A percentile compares a stretch with the other conserved stretches of the same genome.
These are phyloP conservation scores for Gilbertella persicaria DNA, from an alignment of 371 early-diverging fungal genomes.

Conservation along the genomic window DNA sequence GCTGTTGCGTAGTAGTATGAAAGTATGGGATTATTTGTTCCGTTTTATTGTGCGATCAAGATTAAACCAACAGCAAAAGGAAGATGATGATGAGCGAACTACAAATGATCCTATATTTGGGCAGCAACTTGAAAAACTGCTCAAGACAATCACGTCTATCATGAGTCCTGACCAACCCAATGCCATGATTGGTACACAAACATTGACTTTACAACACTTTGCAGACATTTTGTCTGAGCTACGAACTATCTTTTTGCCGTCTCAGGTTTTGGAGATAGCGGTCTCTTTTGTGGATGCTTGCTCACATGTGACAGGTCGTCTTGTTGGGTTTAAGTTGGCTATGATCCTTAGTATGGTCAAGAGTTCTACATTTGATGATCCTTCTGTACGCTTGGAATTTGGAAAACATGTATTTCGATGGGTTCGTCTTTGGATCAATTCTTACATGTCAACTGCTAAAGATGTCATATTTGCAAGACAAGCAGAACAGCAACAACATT, in stretches of 20 bases:
- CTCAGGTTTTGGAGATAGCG: constrained; percentile 52
- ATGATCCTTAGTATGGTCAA: constrained; percentile 61
- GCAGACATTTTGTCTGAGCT: constrained; percentile 58
- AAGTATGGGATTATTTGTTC: constrained; percentile 70
- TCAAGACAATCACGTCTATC: constrained; percentile 46
- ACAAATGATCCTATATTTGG: constrained; percentile 43
- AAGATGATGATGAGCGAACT: constrained; percentile 31
- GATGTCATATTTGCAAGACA: constrained; percentile 47
- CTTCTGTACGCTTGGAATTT: constrained; percentile 50
- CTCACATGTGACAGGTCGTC: constrained; percentile 52
- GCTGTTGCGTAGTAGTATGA: constrained; percentile 63
- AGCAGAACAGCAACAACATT: constrained; percentile 33
- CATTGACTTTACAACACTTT: constrained; percentile 68
- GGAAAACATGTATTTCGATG: constrained; percentile 56
- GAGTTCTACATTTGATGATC: constrained; percentile 61
- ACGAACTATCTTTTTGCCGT: constrained; percentile 46
- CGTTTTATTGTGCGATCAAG: constrained; percentile 59
- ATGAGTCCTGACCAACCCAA: constrained; percentile 59
- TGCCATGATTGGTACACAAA: constrained; percentile 66
- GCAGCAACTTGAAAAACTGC: constrained; percentile 35
- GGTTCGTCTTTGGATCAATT: constrained; percentile 60
- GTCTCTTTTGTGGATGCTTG: constrained; percentile 57
- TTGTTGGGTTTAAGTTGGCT: constrained; percentile 58
- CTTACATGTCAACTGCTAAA: constrained; percentile 48
- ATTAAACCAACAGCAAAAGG: constrained; percentile 38